Base-by-base conservation (phyloP, 495 filamentous ascomycete species). In the Podospora comata region DNA sequence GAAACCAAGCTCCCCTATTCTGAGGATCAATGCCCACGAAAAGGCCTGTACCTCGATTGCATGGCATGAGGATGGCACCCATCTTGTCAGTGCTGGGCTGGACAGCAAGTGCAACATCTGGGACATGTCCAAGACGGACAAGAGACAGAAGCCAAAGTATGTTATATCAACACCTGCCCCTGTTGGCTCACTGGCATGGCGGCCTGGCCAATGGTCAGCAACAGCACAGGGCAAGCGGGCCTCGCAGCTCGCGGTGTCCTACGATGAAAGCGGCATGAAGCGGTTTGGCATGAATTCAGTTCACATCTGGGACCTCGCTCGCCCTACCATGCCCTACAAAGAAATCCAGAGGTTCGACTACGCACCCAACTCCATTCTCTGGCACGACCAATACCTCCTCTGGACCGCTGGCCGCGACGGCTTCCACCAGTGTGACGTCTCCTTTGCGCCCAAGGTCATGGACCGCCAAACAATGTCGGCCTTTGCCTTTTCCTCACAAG, bases 41-140 rank as follows among this genome's bases (percentile, higher is more conserved):
- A 90, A 88, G 56, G 85, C 89, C 0, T 96, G 91, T 73, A 89
- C 87, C 66, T 84, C 92, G 4, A 88, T 99, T 60, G 92, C 96
- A 71, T 99, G 96, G 95, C 95, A 99, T 75, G 93, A 92, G 1
- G 94, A 97, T 77, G 95, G 95, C 32, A 91, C 91, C 67, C 91
- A 98, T 76, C 82, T 97, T 18, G 88, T 91, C 53, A 97, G 92
- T 74, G 93, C 90, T 27, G 90, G 94, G 53, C 83, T 86, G 27
- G 95, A 99, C 75, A 87, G 88, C 68, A 90, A 88, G 62, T 91
- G 96, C 71, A 89, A 94, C 74, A 88, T 98, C 39, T 99, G 96
- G 96, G 92, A 98, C 77, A 85, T 97, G 73, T 90, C 90, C 11
- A 83, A 85, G n/a, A 87, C 86, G 30, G 89, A 92, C 70, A 89